Evolutionary conservation across 495 filamentous ascomycete species (phyloP).

Genomic region (Mytilinidion resinicola): DNA sequence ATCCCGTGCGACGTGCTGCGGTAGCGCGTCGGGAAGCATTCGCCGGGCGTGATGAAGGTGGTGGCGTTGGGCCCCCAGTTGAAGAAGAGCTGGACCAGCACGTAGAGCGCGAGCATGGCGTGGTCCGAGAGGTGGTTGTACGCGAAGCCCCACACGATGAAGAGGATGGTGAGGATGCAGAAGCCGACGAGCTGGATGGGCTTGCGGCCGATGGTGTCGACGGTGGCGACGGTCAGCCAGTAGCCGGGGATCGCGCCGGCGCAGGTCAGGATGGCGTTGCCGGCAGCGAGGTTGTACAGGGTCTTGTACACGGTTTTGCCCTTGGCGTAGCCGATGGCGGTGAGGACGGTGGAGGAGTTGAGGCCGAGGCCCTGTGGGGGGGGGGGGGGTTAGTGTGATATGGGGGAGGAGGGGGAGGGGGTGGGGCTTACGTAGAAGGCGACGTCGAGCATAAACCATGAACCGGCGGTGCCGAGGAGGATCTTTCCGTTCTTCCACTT

Average conservation of each 20-base stretch:
- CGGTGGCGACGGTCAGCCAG: slow-evolving; percentile 63
- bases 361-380: slow-evolving; percentile 53
- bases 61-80: slow-evolving; percentile 66
- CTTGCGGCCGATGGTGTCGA: slow-evolving; percentile 71
- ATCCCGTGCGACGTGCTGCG: slow-evolving; percentile 79
- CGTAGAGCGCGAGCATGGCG: slow-evolving; percentile 30
- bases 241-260: slow-evolving; percentile 74
- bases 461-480: slow-evolving; percentile 71
- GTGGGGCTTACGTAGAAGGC: slow-evolving; percentile 57
- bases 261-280: slow-evolving; percentile 67
- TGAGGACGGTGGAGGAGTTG: slow-evolving; percentile 57
- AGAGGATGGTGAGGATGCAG: slow-evolving; percentile 65
- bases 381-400: slow-evolving; percentile 26
- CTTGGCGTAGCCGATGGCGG: slow-evolving; percentile 60
- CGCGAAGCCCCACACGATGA: slow-evolving; percentile 66
- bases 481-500: slow-evolving; percentile 63
- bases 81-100: slow-evolving; percentile 37
- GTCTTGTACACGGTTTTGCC: slow-evolving; percentile 53
- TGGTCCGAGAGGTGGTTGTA: slow-evolving; percentile 47
- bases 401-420: too few species aligned
- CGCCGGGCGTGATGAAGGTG: slow-evolving; percentile 85
- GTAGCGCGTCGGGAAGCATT: slow-evolving; percentile 85
- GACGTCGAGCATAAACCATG: slow-evolving; percentile 73
- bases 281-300: slow-evolving; percentile 64
- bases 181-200: slow-evolving; percentile 76